These are phyloP conservation scores for Neurospora sp. DNA, from an alignment of 495 filamentous ascomycete species.

Conservation along the genomic window DNA sequence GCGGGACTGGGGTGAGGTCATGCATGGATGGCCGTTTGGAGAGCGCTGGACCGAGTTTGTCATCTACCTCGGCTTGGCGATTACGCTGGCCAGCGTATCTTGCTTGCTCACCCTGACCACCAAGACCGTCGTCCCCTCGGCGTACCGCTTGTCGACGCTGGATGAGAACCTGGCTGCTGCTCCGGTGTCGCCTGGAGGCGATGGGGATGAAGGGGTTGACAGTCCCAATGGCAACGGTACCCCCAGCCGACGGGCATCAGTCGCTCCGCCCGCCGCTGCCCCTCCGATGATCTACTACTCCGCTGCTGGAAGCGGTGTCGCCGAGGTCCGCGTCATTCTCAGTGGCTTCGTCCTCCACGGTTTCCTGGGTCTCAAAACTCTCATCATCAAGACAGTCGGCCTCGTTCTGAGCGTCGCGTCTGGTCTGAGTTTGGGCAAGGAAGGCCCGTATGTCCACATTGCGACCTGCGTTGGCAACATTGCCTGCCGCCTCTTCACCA, in stretches of 20 bases:
- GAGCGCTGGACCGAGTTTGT: constrained; percentile 59
- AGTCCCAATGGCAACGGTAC: not conserved
- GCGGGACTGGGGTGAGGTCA: constrained; percentile 63
- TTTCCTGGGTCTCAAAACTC: constrained; percentile 81
- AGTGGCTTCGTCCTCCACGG: constrained; percentile 97
- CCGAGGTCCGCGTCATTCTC: constrained; percentile 93
- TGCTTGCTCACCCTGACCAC: constrained; percentile 77
- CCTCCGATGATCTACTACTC: constrained; percentile 89
- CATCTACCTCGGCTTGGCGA: constrained; percentile 59
- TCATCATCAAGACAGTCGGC: constrained; percentile 75
- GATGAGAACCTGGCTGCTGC: constrained; percentile 62
- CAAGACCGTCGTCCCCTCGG: constrained; percentile 83
- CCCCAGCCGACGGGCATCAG: constrained; percentile 11
- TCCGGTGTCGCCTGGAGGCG: constrained; percentile 24
- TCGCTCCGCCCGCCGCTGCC: constrained; percentile 26
- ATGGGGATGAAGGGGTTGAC: constrained; percentile 22
- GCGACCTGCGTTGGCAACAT: constrained; percentile 95
- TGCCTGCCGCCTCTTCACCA: constrained; percentile 79
- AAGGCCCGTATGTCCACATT: constrained; percentile 96
- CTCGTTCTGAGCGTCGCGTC: constrained; percentile 85
- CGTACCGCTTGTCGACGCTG: constrained; percentile 72
- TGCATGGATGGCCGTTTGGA: constrained; percentile 43
- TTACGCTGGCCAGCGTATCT: constrained; percentile 61
- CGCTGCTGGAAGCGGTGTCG: constrained; percentile 91
- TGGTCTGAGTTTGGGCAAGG: constrained; percentile 87